phyloP scores from a whole-genome alignment of 352 stramenopile species.

The Phytophthora colocasiae region DNA sequence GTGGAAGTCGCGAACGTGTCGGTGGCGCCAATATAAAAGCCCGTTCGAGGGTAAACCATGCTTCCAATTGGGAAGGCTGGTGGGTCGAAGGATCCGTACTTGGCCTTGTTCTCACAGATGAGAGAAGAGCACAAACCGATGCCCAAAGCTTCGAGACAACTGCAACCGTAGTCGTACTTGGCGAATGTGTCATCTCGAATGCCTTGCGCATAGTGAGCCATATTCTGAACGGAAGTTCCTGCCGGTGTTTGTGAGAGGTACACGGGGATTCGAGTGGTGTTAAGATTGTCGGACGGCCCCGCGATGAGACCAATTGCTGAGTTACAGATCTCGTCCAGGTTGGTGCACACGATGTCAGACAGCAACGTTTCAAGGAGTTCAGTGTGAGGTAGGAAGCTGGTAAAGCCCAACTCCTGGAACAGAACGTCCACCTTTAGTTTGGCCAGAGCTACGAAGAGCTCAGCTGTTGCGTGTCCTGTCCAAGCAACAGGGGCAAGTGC shows the following conservation, averaged over 20 bases:
- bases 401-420: constrained; percentile 44
- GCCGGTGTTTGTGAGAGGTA: constrained; percentile 64
- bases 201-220: constrained; percentile 59
- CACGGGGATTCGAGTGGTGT: constrained; percentile 55
- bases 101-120: constrained; percentile 62
- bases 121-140: constrained; percentile 44
- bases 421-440: constrained; percentile 51
- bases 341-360: constrained; percentile 46
- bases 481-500: constrained; percentile 62
- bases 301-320: constrained; percentile 49
- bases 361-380: constrained; percentile 30
- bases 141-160: constrained; percentile 40
- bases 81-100: constrained; percentile 54
- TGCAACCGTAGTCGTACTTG: constrained; percentile 65
- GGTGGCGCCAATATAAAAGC: constrained; percentile 46
- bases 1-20: constrained; percentile 48
- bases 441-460: constrained; percentile 42
- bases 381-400: constrained; percentile 44
- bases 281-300: constrained; percentile 52
- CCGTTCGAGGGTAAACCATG: constrained; percentile 44
- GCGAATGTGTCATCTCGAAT: constrained; percentile 62
- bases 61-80: constrained; percentile 25
- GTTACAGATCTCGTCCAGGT: constrained; percentile 50
- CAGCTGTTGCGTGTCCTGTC: constrained; percentile 41
- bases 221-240: constrained; percentile 63